Evolutionary conservation across 140 eudicot genomes (phyloP).

Genomic region (Cichorium intybus): DNA sequence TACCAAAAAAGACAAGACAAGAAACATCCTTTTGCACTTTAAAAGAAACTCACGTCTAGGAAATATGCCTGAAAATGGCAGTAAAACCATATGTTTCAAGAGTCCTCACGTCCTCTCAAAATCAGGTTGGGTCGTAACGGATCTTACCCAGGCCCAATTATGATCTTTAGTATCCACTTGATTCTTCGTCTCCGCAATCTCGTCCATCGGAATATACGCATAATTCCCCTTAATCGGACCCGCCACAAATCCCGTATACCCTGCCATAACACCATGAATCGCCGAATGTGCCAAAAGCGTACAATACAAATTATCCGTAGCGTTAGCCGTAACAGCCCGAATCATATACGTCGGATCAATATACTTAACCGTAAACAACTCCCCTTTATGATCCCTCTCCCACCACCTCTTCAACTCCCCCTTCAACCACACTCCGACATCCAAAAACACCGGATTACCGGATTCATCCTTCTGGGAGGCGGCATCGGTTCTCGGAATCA

Average conservation of each 20-base stretch:
- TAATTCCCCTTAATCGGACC: slow-evolving; percentile 79
- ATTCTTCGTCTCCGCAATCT: slow-evolving; percentile 50
- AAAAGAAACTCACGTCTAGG: too few relatives aligned
- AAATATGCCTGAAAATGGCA: not conserved
- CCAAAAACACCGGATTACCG: slow-evolving; percentile 75
- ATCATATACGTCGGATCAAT: slow-evolving; percentile 87
- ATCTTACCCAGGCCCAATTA: slow-evolving; percentile 91
- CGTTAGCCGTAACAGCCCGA: slow-evolving; percentile 72
- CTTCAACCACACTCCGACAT: slow-evolving; percentile 75
- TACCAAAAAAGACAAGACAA: too few relatives aligned
- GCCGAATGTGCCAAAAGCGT: slow-evolving; percentile 75
- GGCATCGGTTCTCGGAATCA: slow-evolving; percentile 48
- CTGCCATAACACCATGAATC: slow-evolving; percentile 82
- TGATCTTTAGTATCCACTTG: slow-evolving; percentile 56
- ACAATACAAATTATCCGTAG: slow-evolving; percentile 73
- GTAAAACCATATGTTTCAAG: not conserved
- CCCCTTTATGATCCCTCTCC: slow-evolving; percentile 51
- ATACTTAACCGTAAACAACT: slow-evolving; percentile 65
- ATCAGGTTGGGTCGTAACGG: slow-evolving; percentile 74
- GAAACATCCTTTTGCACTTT: too few relatives aligned
- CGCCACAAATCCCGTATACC: slow-evolving; percentile 70
- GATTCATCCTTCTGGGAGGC: slow-evolving; percentile 56
- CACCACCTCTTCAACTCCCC: slow-evolving; percentile 78
- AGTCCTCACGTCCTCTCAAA: slow-evolving; percentile 29
- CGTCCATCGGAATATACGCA: slow-evolving; percentile 71